Conservation (phyloP, 805 yeast species). For the Metschnikowia aberdeeniae region DNA sequence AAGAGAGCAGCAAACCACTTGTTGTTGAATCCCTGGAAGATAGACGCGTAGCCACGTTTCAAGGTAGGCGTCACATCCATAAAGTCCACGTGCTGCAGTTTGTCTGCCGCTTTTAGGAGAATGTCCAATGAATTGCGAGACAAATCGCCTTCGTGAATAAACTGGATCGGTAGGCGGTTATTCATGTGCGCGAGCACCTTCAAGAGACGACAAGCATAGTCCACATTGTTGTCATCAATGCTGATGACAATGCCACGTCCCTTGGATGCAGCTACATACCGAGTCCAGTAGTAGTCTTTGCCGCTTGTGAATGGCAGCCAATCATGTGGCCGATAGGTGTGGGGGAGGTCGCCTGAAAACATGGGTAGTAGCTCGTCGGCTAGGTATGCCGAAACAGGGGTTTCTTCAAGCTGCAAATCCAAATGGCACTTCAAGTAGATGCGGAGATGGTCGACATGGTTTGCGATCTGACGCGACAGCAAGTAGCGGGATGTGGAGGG, state of each 20-base stretch:
- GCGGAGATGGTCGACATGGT: slow-evolving; percentile 15
- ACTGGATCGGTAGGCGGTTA: slow-evolving; percentile 14
- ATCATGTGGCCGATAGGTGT: slow-evolving; percentile 3
- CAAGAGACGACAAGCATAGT: slow-evolving; percentile 12
- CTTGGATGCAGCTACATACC: slow-evolving; percentile 4
- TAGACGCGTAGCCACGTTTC: slow-evolving; percentile 13
- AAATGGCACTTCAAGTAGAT: slow-evolving; percentile 12
- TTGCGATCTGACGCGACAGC: slow-evolving; percentile 10
- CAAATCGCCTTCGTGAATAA: slow-evolving; percentile 14
- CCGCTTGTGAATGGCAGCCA: slow-evolving; percentile 5
- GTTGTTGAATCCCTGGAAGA: slow-evolving; percentile 29
- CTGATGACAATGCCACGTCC: slow-evolving; percentile 17
- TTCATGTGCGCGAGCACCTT: slow-evolving; percentile 9
- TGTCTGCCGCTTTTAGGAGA: slow-evolving; percentile 5
- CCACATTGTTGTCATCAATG: slow-evolving; percentile 11
- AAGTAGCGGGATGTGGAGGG: slow-evolving; percentile 13
- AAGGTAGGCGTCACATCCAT: slow-evolving; percentile 20
- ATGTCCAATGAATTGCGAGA: slow-evolving; percentile 5
- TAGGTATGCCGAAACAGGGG: slow-evolving; percentile 6
- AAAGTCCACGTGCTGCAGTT: slow-evolving; percentile 10
- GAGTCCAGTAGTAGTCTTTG: slow-evolving; percentile 9
- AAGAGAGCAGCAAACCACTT: slow-evolving; percentile 18
- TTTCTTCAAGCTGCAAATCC: slow-evolving; percentile 7
- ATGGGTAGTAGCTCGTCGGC: slow-evolving; percentile 15
- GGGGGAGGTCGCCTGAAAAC: slow-evolving; percentile 13